phyloP scores from a whole-genome alignment of 345 rosid species.

The Hibiscus syriacus region DNA sequence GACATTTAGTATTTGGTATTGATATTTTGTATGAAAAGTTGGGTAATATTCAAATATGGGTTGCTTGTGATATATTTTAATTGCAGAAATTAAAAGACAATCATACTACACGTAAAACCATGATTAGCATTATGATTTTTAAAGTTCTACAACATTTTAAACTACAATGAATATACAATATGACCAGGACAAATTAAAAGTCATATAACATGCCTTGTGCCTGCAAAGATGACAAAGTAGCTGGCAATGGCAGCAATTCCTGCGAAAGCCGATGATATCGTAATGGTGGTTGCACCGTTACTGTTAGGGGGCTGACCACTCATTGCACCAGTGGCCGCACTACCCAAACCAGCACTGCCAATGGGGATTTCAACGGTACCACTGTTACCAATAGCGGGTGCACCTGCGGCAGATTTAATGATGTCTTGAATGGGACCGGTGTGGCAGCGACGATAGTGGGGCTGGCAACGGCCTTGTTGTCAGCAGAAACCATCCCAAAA shows the following conservation, averaged over 20 bases:
- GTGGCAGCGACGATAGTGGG: neutral
- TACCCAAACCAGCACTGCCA: neutral
- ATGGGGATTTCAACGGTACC: neutral
- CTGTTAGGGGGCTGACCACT: neutral
- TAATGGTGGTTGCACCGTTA: neutral
- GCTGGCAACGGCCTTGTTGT: neutral
- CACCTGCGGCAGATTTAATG: neutral
- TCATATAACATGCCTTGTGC: neutral
- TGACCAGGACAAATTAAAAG: neutral
- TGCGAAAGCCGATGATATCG: neutral
- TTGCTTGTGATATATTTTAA: neutral
- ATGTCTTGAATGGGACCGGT: neutral
- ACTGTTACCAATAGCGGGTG: neutral
- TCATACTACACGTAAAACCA: neutral
- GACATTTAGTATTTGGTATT: slow-evolving; percentile 12
- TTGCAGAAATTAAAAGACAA: neutral
- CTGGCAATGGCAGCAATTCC: neutral
- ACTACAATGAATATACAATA: neutral
- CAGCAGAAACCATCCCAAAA: slow-evolving; percentile 26
- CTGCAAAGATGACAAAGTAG: neutral
- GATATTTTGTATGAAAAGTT: neutral
- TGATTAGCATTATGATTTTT: neutral
- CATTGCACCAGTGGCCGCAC: too few species aligned
- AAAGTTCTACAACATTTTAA: neutral
- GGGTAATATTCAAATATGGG: neutral